Evolutionary conservation across 2,329 filamentous ascomycete genomes (phyloP).

Genomic region (Paecilomyces niveus): DNA sequence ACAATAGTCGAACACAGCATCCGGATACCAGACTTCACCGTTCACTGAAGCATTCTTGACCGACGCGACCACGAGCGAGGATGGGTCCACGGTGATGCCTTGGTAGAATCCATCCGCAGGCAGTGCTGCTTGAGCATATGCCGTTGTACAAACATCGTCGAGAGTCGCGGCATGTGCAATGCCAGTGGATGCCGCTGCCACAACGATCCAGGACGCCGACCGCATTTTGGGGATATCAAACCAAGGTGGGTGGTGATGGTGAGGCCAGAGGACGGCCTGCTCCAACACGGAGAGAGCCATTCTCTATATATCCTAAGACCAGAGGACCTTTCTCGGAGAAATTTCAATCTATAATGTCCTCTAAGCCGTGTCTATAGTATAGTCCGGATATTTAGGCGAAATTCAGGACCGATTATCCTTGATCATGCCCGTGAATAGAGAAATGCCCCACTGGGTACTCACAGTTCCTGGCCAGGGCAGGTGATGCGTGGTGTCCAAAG

Average conservation of each 20-base stretch:
- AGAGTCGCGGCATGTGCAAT: conserved; percentile 14
- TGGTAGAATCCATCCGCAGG: conserved; percentile 29
- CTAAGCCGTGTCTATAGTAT: neutral
- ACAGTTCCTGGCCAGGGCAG: too few relatives aligned
- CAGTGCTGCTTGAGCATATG: conserved; percentile 30
- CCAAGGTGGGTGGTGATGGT: neutral
- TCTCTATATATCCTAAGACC: neutral
- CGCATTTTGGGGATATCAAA: neutral
- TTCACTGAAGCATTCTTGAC: conserved; percentile 2
- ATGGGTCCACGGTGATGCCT: conserved; percentile 31
- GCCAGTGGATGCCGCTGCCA: neutral
- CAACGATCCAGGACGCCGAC: neutral
- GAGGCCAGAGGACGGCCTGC: neutral
- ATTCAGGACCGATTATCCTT: neutral
- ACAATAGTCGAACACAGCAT: conserved; percentile 26
- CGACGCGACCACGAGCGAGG: conserved; percentile 21
- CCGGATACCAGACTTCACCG: conserved; percentile 7
- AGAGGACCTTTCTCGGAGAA: neutral
- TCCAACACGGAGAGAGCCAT: neutral
- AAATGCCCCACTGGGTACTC: too few relatives aligned
- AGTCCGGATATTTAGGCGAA: neutral
- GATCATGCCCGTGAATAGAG: neutral
- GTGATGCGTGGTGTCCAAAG: too few relatives aligned
- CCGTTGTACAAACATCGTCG: conserved; percentile 29
- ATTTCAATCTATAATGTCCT: neutral